A percentile compares a stretch with the other conserved stretches of the same genome.
Evolutionary conservation across 805 yeast species (phyloP).

Genomic region (Saccharomycopsis sp.): DNA sequence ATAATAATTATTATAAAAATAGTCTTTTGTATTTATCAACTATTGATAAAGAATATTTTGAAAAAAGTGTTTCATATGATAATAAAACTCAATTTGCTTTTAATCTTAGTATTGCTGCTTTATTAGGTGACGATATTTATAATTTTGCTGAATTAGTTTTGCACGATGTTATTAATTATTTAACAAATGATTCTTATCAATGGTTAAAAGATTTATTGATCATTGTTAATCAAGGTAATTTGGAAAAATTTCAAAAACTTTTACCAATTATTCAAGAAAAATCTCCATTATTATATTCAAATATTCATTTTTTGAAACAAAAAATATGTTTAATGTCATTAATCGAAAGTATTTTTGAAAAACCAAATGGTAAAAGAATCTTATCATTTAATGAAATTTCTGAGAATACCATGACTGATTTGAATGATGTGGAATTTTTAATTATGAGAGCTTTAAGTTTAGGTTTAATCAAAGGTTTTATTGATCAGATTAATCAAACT

Average conservation of each 20-base stretch:
- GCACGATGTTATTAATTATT: slow-evolving; percentile 65
- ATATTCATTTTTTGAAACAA: slow-evolving; percentile 65
- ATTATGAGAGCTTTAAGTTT: slow-evolving; percentile 86
- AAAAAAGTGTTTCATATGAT: slow-evolving; percentile 27
- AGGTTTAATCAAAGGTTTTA: slow-evolving; percentile 76
- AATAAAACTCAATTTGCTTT: slow-evolving; percentile 46
- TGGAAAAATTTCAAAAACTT: slow-evolving; percentile 49
- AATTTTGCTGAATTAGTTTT: slow-evolving; percentile 92
- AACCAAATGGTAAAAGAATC: slow-evolving; percentile 64
- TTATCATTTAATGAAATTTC: slow-evolving; percentile 68
- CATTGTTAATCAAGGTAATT: slow-evolving; percentile 70
- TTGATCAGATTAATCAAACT: slow-evolving; percentile 74
- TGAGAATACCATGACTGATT: slow-evolving; percentile 49
- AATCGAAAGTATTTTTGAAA: slow-evolving; percentile 72
- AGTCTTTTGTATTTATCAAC: slow-evolving; percentile 78
- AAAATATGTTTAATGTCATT: slow-evolving; percentile 89
- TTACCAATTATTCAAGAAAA: slow-evolving; percentile 29
- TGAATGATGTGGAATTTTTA: slow-evolving; percentile 72
- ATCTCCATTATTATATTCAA: slow-evolving; percentile 45
- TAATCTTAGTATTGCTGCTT: slow-evolving; percentile 76
- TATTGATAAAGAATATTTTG: slow-evolving; percentile 31
- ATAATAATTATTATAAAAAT: slow-evolving; percentile 65
- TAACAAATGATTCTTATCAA: slow-evolving; percentile 36
- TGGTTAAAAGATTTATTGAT: slow-evolving; percentile 70
- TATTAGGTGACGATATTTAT: slow-evolving; percentile 84